Evolutionary conservation across 2,329 filamentous ascomycete genomes (phyloP).

Genomic region (Pleurostoma richardsiae): DNA sequence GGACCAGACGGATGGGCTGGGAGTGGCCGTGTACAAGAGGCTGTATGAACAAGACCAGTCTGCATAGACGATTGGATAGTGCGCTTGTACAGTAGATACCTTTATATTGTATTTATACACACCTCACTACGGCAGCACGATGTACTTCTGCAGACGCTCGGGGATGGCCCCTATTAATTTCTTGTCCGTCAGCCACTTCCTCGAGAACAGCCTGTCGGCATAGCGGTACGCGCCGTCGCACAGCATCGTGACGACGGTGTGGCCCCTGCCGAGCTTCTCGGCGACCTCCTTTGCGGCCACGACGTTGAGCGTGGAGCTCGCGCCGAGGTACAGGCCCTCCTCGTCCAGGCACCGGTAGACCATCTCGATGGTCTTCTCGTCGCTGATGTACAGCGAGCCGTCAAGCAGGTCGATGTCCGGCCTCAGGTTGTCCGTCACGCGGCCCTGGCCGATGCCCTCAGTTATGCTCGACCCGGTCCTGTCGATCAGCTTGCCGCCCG

Average conservation of each 20-base stretch:
- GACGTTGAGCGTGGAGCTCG: conserved; percentile 90
- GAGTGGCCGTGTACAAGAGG: conserved; percentile 21
- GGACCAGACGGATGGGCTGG: conserved; percentile 5
- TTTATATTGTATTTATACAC: conserved; percentile 2
- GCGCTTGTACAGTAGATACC: conserved; percentile 7
- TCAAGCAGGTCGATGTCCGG: conserved; percentile 82
- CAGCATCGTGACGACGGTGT: conserved; percentile 89
- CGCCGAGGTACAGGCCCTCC: conserved; percentile 91
- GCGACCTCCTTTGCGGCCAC: conserved; percentile 93
- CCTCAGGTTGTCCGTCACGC: conserved; percentile 89
- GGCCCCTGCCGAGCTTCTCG: conserved; percentile 79
- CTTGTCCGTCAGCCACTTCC: conserved; percentile 86
- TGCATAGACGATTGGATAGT: neutral
- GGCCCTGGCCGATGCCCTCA: conserved; percentile 94
- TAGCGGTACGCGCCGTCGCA: conserved; percentile 98
- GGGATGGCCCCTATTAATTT: conserved; percentile 77
- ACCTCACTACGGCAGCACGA: conserved; percentile 67
- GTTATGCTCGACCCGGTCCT: conserved; percentile 85
- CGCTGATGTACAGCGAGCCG: conserved; percentile 76
- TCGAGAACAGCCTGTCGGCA: conserved; percentile 87
- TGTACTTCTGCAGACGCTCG: conserved; percentile 83
- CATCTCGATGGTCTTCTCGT: conserved; percentile 96
- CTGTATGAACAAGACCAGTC: conserved; percentile 17
- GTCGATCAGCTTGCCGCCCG: conserved; percentile 78
- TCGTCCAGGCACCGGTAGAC: conserved; percentile 94